Conservation (phyloP, 1,284 basidiomycete genomes). For the Cystobasidiaceae sp. region DNA sequence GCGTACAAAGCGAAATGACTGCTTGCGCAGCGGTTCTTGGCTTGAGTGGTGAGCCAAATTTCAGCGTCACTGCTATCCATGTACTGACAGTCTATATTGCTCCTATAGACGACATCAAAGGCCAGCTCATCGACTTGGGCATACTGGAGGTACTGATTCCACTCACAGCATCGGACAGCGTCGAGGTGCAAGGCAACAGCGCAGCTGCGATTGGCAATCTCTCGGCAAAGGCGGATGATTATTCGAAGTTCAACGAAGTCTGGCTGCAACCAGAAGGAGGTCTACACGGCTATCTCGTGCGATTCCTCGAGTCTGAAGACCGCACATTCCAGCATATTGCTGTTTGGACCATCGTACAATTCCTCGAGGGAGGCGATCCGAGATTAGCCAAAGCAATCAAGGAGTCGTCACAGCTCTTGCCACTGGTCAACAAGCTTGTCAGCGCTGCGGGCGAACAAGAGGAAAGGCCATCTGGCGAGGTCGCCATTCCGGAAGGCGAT, state of each 20-base stretch:
- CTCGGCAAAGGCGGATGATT: constrained; percentile 94
- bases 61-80: neutral
- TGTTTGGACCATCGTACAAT: constrained; percentile 96
- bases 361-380: constrained; percentile 91
- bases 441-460: constrained; percentile 65
- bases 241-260: constrained; percentile 93
- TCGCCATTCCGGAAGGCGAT: constrained; percentile 35
- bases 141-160: constrained; percentile 97
- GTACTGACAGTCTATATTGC: neutral
- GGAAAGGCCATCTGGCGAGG: constrained; percentile 43
- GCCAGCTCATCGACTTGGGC: constrained; percentile 93
- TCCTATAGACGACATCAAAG: constrained; percentile 79
- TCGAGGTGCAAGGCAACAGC: constrained; percentile 98
- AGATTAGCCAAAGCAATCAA: constrained; percentile 84
- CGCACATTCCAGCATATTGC: constrained; percentile 99
- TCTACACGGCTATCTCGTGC: constrained; percentile 88
- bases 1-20: constrained; percentile 99
- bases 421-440: constrained; percentile 74
- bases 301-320: constrained; percentile 89
- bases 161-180: constrained; percentile 87
- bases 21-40: constrained; percentile 95
- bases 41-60: constrained; percentile 62
- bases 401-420: constrained; percentile 68
- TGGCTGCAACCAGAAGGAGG: constrained; percentile 98
- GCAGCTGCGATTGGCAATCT: constrained; percentile 96